Base-by-base conservation (phyloP, 1,284 basidiomycete genomes). In the Pyrrhoderma lamaoense region DNA sequence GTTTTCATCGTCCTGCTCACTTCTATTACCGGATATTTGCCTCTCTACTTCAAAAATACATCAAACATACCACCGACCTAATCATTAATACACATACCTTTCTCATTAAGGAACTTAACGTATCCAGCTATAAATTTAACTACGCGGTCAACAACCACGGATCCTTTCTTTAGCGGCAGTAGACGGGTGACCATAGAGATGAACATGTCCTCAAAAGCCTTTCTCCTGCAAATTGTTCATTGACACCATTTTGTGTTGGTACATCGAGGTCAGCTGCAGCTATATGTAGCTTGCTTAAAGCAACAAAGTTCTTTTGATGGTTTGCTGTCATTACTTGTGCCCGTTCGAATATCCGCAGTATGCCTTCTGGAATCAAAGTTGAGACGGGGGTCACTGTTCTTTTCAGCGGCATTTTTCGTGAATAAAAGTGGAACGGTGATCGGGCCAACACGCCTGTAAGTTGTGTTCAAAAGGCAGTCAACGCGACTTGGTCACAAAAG, bases 251-350 rank as follows among this genome's bases (percentile, higher is more conserved):
- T 21, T 73, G 71, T 18, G 76, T 64, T 7, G 71, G 51, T 54
- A 86, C 76, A 2, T 74, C 82, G 57, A 86, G 66, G 2, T 68
- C 61, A 0, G 80, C 74, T 23, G 84, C 83, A 58, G 84, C 78
- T 16, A 72, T 61, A 59, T 96, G 93, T 38, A 94, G 68, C 65
- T 93, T 93, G 70, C 88, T 79, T 1, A 98, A 77, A 0, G 85
- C 82, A 46, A 93, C 87, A 54, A 85, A 79, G 68, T 97, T 96
- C 75, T 98, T 98, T 56, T 87, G 79, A 66, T 91, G 93, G 64
- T 91, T 93, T 5, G 93, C 89, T 8, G 85, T 66, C 0, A 89
- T 85, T 38, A 71, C 69, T 65, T 98, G 95, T 0, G 81, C 86
- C 65, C 96, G 89, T 51, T 90, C 85, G 54, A 91, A 90, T 48